These are phyloP conservation scores for Dorcoceras hygrometricum DNA, from an alignment of 257 asterid species.

Conservation along the genomic window DNA sequence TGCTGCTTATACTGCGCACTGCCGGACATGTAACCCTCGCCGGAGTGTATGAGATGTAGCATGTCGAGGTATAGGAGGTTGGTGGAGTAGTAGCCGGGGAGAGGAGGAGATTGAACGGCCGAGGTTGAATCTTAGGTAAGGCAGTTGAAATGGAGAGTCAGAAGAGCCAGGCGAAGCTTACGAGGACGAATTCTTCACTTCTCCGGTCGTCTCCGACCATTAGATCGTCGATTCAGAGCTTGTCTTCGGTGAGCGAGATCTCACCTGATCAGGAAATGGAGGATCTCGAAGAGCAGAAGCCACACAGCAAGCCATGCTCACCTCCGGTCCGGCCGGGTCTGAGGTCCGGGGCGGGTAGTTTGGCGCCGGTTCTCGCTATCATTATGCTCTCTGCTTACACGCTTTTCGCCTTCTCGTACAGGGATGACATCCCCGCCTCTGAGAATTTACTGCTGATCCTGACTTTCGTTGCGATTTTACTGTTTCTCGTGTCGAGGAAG, in stretches of 20 bases:
- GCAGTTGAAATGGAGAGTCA: slow-evolving; percentile 61
- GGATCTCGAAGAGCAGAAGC: slow-evolving; percentile 94
- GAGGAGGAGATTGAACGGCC: slow-evolving; percentile 12
- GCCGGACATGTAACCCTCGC: slow-evolving; percentile 61
- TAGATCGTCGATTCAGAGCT: slow-evolving; percentile 79
- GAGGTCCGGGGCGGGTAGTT: slow-evolving; percentile 11
- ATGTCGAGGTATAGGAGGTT: slow-evolving; percentile 50
- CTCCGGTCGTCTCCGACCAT: slow-evolving; percentile 89
- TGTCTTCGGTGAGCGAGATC: slow-evolving; percentile 72
- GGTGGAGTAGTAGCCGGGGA: slow-evolving; percentile 21
- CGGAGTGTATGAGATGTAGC: slow-evolving; percentile 35
- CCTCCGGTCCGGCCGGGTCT: slow-evolving; percentile 26
- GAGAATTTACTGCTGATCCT: slow-evolving; percentile 60
- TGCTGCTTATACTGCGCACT: slow-evolving; percentile 38
- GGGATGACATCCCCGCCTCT: slow-evolving; percentile 51
- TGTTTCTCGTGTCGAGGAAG: slow-evolving; percentile 52
- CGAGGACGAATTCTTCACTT: slow-evolving; percentile 81
- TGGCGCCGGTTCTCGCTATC: slow-evolving; percentile 8
- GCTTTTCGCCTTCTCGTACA: slow-evolving; percentile 43
- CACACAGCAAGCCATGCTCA: slow-evolving; percentile 51
- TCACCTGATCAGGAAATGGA: slow-evolving; percentile 40
- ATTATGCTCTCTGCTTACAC: slow-evolving; percentile 42
- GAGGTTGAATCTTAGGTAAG: slow-evolving; percentile 17
- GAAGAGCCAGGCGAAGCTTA: slow-evolving; percentile 73
- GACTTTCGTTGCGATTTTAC: slow-evolving; percentile 52